Base-by-base conservation (phyloP, 495 filamentous ascomycete species). In the Neurospora sp. region DNA sequence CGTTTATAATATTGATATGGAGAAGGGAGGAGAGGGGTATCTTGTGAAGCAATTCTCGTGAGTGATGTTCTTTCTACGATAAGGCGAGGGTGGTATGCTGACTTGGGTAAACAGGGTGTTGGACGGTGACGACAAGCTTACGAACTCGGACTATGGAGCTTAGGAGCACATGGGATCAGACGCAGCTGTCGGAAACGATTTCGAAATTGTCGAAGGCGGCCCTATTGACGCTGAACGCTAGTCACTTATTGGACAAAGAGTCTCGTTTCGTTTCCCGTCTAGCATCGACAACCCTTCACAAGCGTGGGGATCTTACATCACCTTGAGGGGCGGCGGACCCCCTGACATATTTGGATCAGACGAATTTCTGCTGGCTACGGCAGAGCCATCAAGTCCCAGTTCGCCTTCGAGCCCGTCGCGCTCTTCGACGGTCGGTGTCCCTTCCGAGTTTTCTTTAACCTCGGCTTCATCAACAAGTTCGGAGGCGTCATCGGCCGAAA, bases 1-100 rank as follows among this genome's bases (percentile, higher is more conserved):
- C 76, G 92, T 98, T 18, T 98, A 93, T 80, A 94, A 92, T 73
- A 93, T 99, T 48, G 94, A 99, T 79, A 87, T 99, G 86, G 94
- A 97, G 70, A 93, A 91, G 75, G 96, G 96, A 40, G 96, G 96
- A n/a, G 96, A 98, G 82, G 96, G 96, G 2, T 91, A 90, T 37
- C 81, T 98, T 74, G 89, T 93, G 41, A 96, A 96, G 79, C 93
- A 96, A 80, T 97, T 93, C 72, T 93, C 91, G 92, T 94, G 83
- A 81, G 92, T 88, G 20, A 41, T 41, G 0, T 10, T 71, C 62
- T 71, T 73, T 41, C 59, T 72, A 74, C 71, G 38, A 6, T 4
- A 46, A 27, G 42, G 20, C n/a, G 38, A n/a, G 40, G 12, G 9
- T 14, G 71, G 35, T 12, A 42, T 31, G 71, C 75, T 77, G 70